Evolutionary conservation across 2,329 filamentous ascomycete genomes (phyloP), one percentile per base, ranked within the genome.

Genomic region (Alternaria viburni): DNA sequence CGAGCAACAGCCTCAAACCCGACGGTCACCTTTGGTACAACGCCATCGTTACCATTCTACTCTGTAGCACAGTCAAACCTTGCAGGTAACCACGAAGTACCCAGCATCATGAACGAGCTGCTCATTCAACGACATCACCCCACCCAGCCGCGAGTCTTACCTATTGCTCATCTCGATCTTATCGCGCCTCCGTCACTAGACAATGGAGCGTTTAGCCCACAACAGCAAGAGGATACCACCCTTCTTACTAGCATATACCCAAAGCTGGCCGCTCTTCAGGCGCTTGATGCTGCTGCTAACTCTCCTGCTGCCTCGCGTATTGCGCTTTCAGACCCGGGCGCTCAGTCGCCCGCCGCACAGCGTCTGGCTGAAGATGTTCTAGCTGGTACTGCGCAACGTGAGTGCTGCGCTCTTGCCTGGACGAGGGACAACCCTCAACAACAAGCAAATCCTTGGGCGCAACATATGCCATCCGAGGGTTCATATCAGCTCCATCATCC

Each of bases 321-420:
- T 6, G 90, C 91, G 1, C 83, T 90, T 1, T 84, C 92, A 13
- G 91, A 92, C 79, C 91, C 91, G 1, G 81, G 83, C 1, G 87
- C 89, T 0, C 89, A 89, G 12, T 87, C 89, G 0, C 87, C 86
- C 47, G 90, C 88, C 2, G 81, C 89, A 1, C 88, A 90, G 61
- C 84, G 86, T 25, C 81, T 89, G 3, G 83, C 86, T 46, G 88
- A 91, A 73, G 83, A 86, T 3, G 82, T 85, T 0, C 85, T 90
- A 10, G 83, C 89, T 5, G 83, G 84, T 61, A 86, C 89, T 32
- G 90, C 90, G 0, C 88, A 91, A 74, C 85, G 86, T 30, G 90
- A 93, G 79, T 89, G 88, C 69, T 91, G 88, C 23, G 85, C 89
- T 3, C 85, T 94, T 3, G 87, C 91, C n/a, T 93, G 90, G 87